Base-by-base conservation (phyloP, 805 yeast species). In the Ogataea neopini region DNA sequence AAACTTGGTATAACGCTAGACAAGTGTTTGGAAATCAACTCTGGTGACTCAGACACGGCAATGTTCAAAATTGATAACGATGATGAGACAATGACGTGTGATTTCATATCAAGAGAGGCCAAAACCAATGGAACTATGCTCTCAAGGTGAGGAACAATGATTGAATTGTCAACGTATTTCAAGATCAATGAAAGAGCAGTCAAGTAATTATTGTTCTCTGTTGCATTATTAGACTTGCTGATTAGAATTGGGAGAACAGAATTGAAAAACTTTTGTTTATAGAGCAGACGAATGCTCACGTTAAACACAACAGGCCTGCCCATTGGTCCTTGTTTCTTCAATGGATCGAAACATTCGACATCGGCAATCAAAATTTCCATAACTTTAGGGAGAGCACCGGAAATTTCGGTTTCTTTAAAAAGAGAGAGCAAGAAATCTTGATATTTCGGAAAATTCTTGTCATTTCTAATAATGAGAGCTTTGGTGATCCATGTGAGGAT, bases 221-320 rank as follows among this genome's bases (percentile, higher is more conserved):
- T 42, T 3, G 54, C 46, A 22, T 57, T 54, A 25, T 68, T 65
- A 61, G 77, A 82, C 3, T 74, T 75, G 0, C 66, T 61, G 6
- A 85, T 78, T 26, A 89, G 62, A 25, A 62, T 64, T 0, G 86
- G 86, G 5, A 88, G 72, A 1, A 81, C 69, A 7, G 73, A 67
- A 49, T 80, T 79, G 61, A 89, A 88, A 20, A 88, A 74, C 53
- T 83, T 83, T 60, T 94, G 99, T 61, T 89, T 89, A 73, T 86
- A 88, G 19, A 94, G 72, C 38, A 78, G 64, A 49, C 86, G 77
- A 15, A 85, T 77, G 49, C 83, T 80, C 46, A 86, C 73, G 52
- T 81, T 81, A 51, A 63, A 63, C 1, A 76, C 77, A n/a, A 46
- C 47, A 3, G 54, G 47, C 38, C 59, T 62, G 5, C 57, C 56